Evolutionary conservation across 116 monocot genomes (phyloP).

Genomic region (Phalaenopsis hybrid): DNA sequence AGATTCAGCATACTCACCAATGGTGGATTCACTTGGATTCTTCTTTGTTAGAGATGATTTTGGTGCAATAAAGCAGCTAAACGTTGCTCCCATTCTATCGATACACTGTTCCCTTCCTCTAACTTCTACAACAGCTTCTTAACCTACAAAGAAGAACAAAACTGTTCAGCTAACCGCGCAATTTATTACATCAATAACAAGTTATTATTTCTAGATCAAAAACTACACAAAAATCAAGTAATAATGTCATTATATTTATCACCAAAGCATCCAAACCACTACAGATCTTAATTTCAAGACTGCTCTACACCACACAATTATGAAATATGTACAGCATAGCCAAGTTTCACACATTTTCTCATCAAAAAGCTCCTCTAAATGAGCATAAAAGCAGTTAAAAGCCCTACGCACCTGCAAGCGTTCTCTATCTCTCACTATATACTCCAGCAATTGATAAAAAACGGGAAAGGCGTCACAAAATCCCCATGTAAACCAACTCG

Average conservation of each 20-base stretch:
- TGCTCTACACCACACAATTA: background rate
- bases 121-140: background rate
- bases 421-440: no score
- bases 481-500: background rate
- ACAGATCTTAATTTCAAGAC: background rate
- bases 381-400: no score
- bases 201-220: background rate
- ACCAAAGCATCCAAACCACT: background rate
- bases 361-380: no score
- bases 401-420: no score
- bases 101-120: background rate
- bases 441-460: background rate
- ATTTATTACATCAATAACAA: background rate
- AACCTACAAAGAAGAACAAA: background rate
- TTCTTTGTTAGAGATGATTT: background rate
- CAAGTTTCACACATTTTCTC: no score
- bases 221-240: background rate
- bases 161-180: background rate
- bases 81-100: conserved; percentile 2
- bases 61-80: conserved; percentile 1
- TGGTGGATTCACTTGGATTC: background rate
- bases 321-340: background rate
- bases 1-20: conserved; percentile 1
- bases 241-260: background rate
- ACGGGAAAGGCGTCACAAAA: background rate